phyloP scores from a whole-genome alignment of 495 filamentous ascomycete species.

The Neurospora sp. region DNA sequence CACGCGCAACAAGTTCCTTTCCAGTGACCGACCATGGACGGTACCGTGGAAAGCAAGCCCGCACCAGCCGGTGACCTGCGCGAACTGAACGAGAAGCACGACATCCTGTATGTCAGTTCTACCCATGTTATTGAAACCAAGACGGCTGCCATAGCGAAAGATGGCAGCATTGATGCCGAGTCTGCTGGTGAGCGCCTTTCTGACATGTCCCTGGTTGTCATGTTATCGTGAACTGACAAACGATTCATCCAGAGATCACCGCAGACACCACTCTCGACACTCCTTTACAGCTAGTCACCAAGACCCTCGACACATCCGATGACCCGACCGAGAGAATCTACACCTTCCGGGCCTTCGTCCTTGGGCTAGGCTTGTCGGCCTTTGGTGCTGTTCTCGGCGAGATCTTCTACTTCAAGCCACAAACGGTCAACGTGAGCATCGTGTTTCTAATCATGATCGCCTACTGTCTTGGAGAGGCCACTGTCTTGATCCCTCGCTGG shows the following conservation, averaged over 20 bases:
- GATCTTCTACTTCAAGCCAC: slow-evolving; percentile 41
- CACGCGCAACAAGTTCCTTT: not conserved
- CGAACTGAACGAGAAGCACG: not conserved
- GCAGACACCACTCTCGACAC: not conserved
- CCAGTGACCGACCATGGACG: not conserved
- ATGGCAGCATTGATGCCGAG: not conserved
- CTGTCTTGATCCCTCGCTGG: slow-evolving; percentile 27
- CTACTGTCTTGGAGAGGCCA: slow-evolving; percentile 26
- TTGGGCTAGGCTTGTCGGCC: slow-evolving; percentile 23
- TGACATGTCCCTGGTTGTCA: not conserved
- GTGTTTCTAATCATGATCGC: slow-evolving; percentile 34
- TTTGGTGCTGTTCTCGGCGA: slow-evolving; percentile 20
- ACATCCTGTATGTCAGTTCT: not conserved
- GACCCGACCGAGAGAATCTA: slow-evolving; percentile 22
- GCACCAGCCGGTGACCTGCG: not conserved
- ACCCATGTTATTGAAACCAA: not conserved
- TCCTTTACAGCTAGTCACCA: slow-evolving; percentile 1
- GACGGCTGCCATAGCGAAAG: not conserved
- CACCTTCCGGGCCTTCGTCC: slow-evolving; percentile 24
- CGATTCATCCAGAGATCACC: not conserved
- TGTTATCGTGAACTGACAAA: not conserved
- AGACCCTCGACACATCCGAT: slow-evolving; percentile 24
- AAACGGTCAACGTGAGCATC: slow-evolving; percentile 29
- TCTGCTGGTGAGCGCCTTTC: not conserved
- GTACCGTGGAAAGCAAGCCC: not conserved